A percentile compares a stretch with the other conserved stretches of the same genome.
Evolutionary conservation across 1,284 basidiomycete species (phyloP).

Genomic region (Marasmius sp.): DNA sequence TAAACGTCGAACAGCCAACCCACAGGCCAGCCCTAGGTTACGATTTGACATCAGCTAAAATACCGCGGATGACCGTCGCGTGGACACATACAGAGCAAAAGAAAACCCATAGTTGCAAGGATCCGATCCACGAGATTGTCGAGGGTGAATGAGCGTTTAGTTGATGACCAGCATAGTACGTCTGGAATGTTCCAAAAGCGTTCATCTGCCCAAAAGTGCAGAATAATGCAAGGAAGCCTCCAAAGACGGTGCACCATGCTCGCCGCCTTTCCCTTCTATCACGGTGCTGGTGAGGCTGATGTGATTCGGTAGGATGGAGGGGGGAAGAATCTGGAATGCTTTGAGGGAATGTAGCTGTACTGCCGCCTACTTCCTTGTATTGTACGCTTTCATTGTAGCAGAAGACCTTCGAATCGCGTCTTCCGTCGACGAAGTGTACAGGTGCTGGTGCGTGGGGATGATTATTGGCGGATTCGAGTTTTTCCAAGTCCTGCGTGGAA

Average conservation of each 20-base stretch:
- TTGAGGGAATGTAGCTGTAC: conserved; percentile 3
- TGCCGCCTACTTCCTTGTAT: background rate
- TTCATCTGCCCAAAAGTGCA: conserved; percentile 52
- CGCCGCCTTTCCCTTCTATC: background rate
- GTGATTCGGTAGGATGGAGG: background rate
- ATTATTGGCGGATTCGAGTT: background rate
- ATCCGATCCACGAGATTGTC: conserved; percentile 53
- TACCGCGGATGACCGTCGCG: background rate
- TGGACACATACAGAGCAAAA: conserved; percentile 44
- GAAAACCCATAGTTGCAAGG: conserved; percentile 49
- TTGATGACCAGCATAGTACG: conserved; percentile 47
- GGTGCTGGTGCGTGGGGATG: background rate
- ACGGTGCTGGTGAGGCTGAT: background rate
- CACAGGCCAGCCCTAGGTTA: conserved; percentile 47
- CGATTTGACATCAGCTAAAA: background rate
- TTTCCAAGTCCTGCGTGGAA: background rate
- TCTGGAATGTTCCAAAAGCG: conserved; percentile 52
- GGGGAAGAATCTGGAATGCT: background rate
- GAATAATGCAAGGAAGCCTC: conserved; percentile 47
- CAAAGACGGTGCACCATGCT: conserved; percentile 35
- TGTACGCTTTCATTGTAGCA: background rate
- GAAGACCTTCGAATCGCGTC: background rate
- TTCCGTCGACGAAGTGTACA: background rate
- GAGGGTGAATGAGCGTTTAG: conserved; percentile 37
- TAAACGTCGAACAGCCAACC: conserved; percentile 50